A percentile compares a stretch with the other conserved stretches of the same genome.
Evolutionary conservation across 2,329 filamentous ascomycete genomes (phyloP).

Genomic region (Aquanectria penicillioides): DNA sequence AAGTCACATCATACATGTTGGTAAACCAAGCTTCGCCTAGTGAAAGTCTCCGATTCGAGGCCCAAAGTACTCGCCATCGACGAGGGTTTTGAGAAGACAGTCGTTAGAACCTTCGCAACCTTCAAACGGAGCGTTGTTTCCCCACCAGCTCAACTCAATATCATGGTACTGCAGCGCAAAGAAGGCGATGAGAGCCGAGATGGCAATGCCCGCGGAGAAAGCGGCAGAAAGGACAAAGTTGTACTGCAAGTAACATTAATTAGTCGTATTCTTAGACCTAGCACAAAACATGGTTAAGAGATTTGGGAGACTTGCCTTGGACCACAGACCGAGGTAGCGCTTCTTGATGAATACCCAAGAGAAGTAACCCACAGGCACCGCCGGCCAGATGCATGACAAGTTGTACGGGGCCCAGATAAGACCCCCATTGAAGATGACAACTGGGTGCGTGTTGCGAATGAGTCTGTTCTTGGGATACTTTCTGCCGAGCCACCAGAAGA

Average conservation of each 20-base stretch:
- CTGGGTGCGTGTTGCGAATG: conserved; percentile 54
- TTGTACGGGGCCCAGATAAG: conserved; percentile 57
- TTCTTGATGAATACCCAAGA: conserved; percentile 60
- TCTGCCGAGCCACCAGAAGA: conserved; percentile 50
- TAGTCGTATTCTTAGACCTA: no score
- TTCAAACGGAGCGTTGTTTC: conserved; percentile 45
- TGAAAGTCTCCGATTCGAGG: conserved; percentile 37
- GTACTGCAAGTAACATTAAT: no score
- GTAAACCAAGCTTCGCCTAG: no score
- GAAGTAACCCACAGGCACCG: conserved; percentile 57
- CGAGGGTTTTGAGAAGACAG: conserved; percentile 37
- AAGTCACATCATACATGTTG: no score
- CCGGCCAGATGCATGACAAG: conserved; percentile 56
- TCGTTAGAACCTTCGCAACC: conserved; percentile 41
- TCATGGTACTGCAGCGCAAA: conserved; percentile 56
- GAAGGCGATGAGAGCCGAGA: conserved; percentile 59
- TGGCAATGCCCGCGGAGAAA: conserved; percentile 55
- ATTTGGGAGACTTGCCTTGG: conserved; percentile 49
- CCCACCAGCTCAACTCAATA: conserved; percentile 56
- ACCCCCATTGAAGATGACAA: conserved; percentile 53
- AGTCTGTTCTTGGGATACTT: conserved; percentile 43
- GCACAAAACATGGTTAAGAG: no score
- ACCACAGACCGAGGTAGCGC: conserved; percentile 59
- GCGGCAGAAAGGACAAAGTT: conserved; percentile 60
- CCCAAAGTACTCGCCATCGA: conserved; percentile 46